Base-by-base conservation (phyloP, 2,329 filamentous ascomycete species). In the Tolypocladium tundrense region DNA sequence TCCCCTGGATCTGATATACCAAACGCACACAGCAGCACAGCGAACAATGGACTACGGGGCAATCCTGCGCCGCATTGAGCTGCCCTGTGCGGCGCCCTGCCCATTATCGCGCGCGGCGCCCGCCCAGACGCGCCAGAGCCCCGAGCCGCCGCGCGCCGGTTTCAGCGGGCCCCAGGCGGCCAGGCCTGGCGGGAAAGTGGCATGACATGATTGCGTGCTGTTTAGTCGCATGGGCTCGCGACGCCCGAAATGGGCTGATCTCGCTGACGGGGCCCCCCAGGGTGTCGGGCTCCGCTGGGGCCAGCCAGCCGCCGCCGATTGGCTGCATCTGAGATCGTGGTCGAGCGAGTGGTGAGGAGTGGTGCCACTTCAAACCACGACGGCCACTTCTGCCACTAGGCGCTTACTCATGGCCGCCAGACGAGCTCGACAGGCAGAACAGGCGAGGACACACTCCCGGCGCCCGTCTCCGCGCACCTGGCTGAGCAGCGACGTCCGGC, bases 211-310 rank as follows among this genome's bases (percentile, higher is more conserved):
- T 67, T 65, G 66, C 60, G 60, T 61, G 62, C 57, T 67, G 65
- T 62, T 58, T 60, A 65, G 56, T 45, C 41, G 58, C 65, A 66
- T 65, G 67, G 66, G 69, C 64, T 62, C 64, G 63, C 63, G 67
- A 69, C 66, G 67, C 68, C 58, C 63, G 65, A 69, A 71, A 71
- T 71, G 69, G 69, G 68, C 69, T 71, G 69, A 71, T 71, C 64
- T 69, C 55, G 54, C 60, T 57, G 61, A 58, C 60, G 58, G 57
- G 53, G 54, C 37, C 52, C 42, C 24, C 59, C 16, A 56, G 61
- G 43, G 58, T 33, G 53, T 13, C 33, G 51, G 50, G 39, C 31
- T 9, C 56, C 33, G 39, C 56, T 31, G 43, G 31, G 31, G n/a
- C n/a, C 31, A 37, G n/a, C 43, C 35, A 33, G 16, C 31, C n/a